Conservation (phyloP, 1,284 basidiomycete species). For the Volvariella volvacea region DNA sequence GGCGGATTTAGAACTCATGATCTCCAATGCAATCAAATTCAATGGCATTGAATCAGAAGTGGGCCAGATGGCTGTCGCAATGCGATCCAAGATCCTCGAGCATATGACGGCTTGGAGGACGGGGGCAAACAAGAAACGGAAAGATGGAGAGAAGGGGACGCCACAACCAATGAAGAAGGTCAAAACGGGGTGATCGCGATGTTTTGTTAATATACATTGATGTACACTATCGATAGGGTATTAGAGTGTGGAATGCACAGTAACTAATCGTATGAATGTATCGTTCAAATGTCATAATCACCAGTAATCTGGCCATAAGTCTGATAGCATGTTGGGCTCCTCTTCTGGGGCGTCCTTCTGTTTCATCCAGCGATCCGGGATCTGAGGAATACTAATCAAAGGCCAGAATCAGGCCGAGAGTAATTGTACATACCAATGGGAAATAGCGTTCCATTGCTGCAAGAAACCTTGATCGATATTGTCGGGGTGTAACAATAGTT, state of each 20-base stretch:
- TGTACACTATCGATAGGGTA: slow-evolving; percentile 18
- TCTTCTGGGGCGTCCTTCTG: slow-evolving; percentile 70
- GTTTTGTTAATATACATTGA: slow-evolving; percentile 10
- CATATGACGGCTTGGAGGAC: slow-evolving; percentile 42
- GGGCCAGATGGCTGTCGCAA: slow-evolving; percentile 45
- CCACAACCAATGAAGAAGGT: slow-evolving; percentile 64
- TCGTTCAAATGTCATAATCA: slow-evolving; percentile 16
- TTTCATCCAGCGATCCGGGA: slow-evolving; percentile 86
- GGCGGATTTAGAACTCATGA: slow-evolving; percentile 81
- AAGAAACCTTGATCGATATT: slow-evolving; percentile 85
- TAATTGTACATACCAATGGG: slow-evolving; percentile 52
- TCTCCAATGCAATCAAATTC: slow-evolving; percentile 80
- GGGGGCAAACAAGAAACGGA: slow-evolving; percentile 52
- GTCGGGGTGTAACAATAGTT: slow-evolving; percentile 84
- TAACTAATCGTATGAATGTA: slow-evolving; percentile 8
- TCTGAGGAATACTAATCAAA: slow-evolving; percentile 30
- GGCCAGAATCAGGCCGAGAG: neutral
- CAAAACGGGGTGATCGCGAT: slow-evolving; percentile 36
- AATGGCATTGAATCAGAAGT: slow-evolving; percentile 80
- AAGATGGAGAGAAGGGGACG: slow-evolving; percentile 56
- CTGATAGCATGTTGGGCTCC: slow-evolving; percentile 46
- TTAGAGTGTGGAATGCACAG: slow-evolving; percentile 10
- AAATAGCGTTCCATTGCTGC: slow-evolving; percentile 93
- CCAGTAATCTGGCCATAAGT: slow-evolving; percentile 39
- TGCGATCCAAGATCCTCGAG: slow-evolving; percentile 47